These are phyloP conservation scores for Metarhizium anisopliae DNA, from an alignment of 2,329 filamentous ascomycete species.

Conservation along the genomic window DNA sequence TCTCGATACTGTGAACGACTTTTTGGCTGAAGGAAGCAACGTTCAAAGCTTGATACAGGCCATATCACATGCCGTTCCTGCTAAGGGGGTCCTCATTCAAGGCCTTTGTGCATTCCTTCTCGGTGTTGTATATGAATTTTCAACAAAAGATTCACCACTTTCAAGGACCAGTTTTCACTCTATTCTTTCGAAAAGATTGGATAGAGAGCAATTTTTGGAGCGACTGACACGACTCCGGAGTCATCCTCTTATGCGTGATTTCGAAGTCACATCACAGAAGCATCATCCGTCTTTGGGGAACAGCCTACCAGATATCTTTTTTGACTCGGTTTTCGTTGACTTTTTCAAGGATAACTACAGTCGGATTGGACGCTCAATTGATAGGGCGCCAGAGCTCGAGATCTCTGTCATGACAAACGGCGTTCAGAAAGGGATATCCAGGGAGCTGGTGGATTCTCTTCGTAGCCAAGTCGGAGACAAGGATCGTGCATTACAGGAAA, in stretches of 20 bases:
- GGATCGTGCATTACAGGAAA: slow-evolving; percentile 40
- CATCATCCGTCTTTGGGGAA: slow-evolving; percentile 36
- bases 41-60: slow-evolving; percentile 78
- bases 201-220: slow-evolving; percentile 81
- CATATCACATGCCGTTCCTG: slow-evolving; percentile 48
- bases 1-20: slow-evolving; percentile 82
- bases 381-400: slow-evolving; percentile 83
- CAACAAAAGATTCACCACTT: slow-evolving; percentile 91
- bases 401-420: slow-evolving; percentile 72
- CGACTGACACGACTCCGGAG: slow-evolving; percentile 68
- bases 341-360: slow-evolving; percentile 96
- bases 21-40: slow-evolving; percentile 84
- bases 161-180: slow-evolving; percentile 72
- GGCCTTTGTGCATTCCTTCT: slow-evolving; percentile 79
- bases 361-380: slow-evolving; percentile 72
- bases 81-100: slow-evolving; percentile 59
- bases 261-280: slow-evolving; percentile 74
- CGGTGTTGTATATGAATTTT: slow-evolving; percentile 91
- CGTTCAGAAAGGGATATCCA: slow-evolving; percentile 82
- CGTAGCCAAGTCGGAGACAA: slow-evolving; percentile 69
- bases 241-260: slow-evolving; percentile 74
- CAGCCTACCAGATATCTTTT: slow-evolving; percentile 69
- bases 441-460: slow-evolving; percentile 82
- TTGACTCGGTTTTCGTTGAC: slow-evolving; percentile 79
- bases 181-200: slow-evolving; percentile 66